These are phyloP conservation scores for Leucosporidium yakuticum DNA, from an alignment of 768 basidiomycete species.

Conservation along the genomic window DNA sequence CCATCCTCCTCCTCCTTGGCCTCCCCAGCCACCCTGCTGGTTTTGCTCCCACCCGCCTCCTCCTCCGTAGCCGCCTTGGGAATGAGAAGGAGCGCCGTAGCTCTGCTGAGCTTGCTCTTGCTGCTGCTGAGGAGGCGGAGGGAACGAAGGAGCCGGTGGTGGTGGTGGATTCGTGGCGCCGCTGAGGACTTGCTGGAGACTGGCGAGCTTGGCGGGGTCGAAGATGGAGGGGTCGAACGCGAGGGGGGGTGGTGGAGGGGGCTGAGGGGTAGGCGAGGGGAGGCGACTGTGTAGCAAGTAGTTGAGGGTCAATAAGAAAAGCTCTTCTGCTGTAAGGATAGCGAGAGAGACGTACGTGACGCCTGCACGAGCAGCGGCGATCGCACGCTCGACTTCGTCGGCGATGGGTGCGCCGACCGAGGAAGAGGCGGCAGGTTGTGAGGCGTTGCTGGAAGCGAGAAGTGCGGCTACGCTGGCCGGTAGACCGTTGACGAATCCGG, in stretches of 20 bases:
- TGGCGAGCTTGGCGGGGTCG: constrained; percentile 58
- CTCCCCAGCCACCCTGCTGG: no score
- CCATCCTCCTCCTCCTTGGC: no score
- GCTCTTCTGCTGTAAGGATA: no score
- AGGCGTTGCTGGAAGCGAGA: constrained; percentile 22
- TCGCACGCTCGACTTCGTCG: constrained; percentile 13
- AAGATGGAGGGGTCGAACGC: constrained; percentile 30
- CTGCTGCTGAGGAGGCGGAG: background rate
- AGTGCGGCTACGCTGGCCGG: constrained; percentile 2
- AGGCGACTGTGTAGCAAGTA: background rate
- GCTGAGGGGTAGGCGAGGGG: background rate
- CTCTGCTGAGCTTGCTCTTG: background rate
- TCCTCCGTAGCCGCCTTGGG: no score
- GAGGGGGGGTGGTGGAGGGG: background rate
- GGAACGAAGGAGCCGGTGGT: background rate
- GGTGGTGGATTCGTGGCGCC: background rate
- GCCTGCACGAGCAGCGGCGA: constrained; percentile 17
- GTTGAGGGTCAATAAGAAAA: background rate
- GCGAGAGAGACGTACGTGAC: background rate
- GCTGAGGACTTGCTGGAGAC: constrained; percentile 61
- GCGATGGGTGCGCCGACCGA: constrained; percentile 7
- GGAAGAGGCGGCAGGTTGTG: background rate
- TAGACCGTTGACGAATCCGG: background rate
- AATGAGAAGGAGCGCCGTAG: background rate
- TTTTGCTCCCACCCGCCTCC: no score